Base-by-base conservation (phyloP, 2,329 filamentous ascomycete species). In the Calonectria naviculata region DNA sequence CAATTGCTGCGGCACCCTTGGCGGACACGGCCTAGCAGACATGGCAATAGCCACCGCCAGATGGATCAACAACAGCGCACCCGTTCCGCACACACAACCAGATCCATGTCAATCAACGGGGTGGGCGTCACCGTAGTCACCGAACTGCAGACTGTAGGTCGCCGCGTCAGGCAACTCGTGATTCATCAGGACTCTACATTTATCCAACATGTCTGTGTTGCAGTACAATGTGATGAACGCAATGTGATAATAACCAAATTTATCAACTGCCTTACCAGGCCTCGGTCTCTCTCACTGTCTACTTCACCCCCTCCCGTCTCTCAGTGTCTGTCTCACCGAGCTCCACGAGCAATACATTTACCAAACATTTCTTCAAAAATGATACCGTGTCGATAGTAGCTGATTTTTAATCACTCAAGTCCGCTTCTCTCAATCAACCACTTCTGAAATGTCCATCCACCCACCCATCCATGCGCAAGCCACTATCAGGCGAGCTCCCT, bases 391-490 rank as follows among this genome's bases (percentile, higher is more conserved):
- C 52, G 34, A 58, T 34, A 58, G 29, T 36, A 24, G 34, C 24
- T 38, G 52, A 12, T 36, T 36, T 56, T 34, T 38, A 24, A 58
- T 58, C 52, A 38, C 52, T 38, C 24, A 24, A 58, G 15, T 24
- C 21, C 31, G 38, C n/a, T 28, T 9, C 12, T 38, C 31, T 38
- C 31, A 5, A 36, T 36, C 26, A 4, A 26, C 34, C 52, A 58
- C 34, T 15, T 21, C 46, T 36, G 44, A 19, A 28, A 21, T 65
- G 64, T 64, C 64, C 61, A 58, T 68, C 44, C n/a, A 60, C 68
- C 71, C 72, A 73, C 70, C 64, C 61, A 58, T 68, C 44, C n/a
- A 60, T 71, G 72, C 72, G 73, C 70, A 64, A 71, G 71, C 65
- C 72, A 56, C 36, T 44, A 24, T 41, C 28, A 29, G 70, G 66